Base-by-base conservation (phyloP, 208 protist genomes). In the Balamuthia mandrillaris region DNA sequence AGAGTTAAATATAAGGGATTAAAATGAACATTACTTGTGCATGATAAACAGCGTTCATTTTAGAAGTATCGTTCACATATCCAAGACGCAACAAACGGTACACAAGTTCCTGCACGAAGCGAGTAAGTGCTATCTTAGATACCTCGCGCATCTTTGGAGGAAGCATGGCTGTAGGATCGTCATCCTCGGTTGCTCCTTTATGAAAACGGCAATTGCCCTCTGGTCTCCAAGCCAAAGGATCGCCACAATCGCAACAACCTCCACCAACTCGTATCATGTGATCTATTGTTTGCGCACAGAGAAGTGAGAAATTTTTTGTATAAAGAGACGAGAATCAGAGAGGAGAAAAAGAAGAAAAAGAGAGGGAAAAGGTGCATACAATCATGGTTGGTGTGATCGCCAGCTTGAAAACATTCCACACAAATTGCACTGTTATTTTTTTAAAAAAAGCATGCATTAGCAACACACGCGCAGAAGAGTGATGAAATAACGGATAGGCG, bases 111-210 rank as follows among this genome's bases (percentile, higher is more conserved):
- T n/a, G n/a, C n/a, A n/a, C n/a, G n/a, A n/a, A n/a, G n/a, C n/a
- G n/a, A n/a, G n/a, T n/a, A n/a, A n/a, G n/a, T n/a, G n/a, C n/a
- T n/a, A n/a, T n/a, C n/a, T n/a, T n/a, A n/a, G n/a, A n/a, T n/a
- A n/a, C n/a, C n/a, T n/a, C n/a, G 37, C 63, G 63, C 63, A 51
- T 35, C n/a, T 29, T 16, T 9, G 44, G 12, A 2, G 70, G 70
- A 27, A 79, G 29, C 29, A 49, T 79, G 39, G 52, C 70, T 31
- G 70, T 79, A 6, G 70, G 70, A 21, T 79, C 70, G 70, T 79
- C 70, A 31, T 79, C 70, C 31, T 79, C 70, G 33, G 70, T 60
- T 10, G 70, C 70, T 44, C 70, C 70, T 79, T 12, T 1, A n/a
- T 21, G 4, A 21, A 4, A 29, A 33, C 35, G 58, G 18, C 70